Evolutionary conservation across 305 asterid genomes (phyloP).

Genomic region (Fraxinus ornus): DNA sequence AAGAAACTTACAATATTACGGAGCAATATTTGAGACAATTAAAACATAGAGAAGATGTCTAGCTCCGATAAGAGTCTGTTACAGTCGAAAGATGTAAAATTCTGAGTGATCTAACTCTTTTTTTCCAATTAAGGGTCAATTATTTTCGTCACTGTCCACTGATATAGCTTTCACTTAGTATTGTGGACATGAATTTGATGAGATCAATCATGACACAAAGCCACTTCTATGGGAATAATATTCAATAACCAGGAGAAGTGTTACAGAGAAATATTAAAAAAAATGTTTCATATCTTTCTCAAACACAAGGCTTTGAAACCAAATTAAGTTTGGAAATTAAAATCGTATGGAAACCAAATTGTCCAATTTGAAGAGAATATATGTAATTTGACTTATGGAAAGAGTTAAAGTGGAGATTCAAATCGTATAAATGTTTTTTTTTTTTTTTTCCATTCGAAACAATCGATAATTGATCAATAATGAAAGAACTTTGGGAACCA

Average conservation of each 20-base stretch:
- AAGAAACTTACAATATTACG: too few species aligned
- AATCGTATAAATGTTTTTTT: background rate
- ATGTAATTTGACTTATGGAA: background rate
- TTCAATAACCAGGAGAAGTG: background rate
- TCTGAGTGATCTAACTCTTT: background rate
- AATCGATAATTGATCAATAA: too few species aligned
- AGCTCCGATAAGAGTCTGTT: background rate
- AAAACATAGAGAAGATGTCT: too few species aligned
- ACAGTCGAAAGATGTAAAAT: background rate
- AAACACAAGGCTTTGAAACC: background rate
- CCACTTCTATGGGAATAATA: background rate
- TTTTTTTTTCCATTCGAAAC: background rate
- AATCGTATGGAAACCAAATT: background rate
- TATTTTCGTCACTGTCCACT: background rate
- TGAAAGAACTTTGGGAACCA: too few species aligned
- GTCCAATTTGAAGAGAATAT: background rate
- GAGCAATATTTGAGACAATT: background rate
- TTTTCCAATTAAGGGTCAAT: background rate
- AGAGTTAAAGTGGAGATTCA: background rate
- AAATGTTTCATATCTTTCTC: background rate
- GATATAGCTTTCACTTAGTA: background rate
- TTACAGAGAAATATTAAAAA: too few species aligned
- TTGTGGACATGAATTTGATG: background rate
- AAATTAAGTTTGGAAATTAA: too few species aligned
- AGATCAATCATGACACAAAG: background rate